Evolutionary conservation across 169 alveolate genomes (phyloP).

Genomic region (Eimeria tenella): DNA sequence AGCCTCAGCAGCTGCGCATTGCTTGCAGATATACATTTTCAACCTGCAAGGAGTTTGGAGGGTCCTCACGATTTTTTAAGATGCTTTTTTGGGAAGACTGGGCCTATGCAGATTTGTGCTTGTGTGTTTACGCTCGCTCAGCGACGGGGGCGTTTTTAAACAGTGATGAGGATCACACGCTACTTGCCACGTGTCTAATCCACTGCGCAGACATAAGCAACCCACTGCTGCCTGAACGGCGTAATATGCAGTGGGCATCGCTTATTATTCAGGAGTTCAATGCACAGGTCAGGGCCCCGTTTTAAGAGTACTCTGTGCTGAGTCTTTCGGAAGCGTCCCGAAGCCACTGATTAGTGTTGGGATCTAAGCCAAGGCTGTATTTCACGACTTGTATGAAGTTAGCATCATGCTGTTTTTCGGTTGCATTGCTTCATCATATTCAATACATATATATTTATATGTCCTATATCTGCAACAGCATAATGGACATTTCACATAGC

Average conservation of each 20-base stretch:
- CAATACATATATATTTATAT: too few species aligned
- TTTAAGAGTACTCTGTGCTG: too few species aligned
- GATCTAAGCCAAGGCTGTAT: too few species aligned
- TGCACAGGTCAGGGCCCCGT: constrained; percentile 58
- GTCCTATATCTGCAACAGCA: too few species aligned
- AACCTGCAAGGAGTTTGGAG: background rate
- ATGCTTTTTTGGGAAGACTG: background rate
- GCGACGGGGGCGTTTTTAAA: constrained; percentile 43
- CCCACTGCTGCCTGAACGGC: constrained; percentile 73
- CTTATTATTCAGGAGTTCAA: constrained; percentile 79
- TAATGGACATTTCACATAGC: too few species aligned
- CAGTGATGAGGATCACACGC: constrained; percentile 73
- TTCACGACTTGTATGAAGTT: too few species aligned
- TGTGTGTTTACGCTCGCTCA: background rate
- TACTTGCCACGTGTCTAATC: constrained; percentile 74
- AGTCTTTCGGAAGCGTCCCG: background rate
- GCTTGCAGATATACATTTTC: too few species aligned
- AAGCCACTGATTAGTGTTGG: too few species aligned
- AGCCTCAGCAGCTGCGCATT: background rate
- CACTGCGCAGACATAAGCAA: constrained; percentile 82
- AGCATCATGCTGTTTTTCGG: too few species aligned
- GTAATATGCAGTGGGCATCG: constrained; percentile 81
- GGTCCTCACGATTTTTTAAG: background rate
- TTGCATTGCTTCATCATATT: too few species aligned
- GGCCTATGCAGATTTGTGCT: background rate